phyloP scores from a whole-genome alignment of 371 early-diverging fungal species.

The Lichtheimia corymbifera region DNA sequence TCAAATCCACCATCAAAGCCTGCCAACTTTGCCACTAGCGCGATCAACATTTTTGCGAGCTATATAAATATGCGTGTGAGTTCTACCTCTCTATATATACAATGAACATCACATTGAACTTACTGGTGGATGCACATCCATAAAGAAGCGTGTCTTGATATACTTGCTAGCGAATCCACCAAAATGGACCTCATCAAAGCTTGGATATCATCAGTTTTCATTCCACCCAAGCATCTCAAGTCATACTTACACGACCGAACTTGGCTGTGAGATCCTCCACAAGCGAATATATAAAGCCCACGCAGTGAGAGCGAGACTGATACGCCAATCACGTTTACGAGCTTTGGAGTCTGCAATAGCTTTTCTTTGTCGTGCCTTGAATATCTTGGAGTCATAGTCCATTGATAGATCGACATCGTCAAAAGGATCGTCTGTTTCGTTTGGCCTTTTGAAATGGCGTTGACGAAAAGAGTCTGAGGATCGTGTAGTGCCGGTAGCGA shows the following conservation, averaged over 20 bases:
- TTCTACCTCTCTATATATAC: not conserved
- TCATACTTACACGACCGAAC: slow-evolving; percentile 47
- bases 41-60: slow-evolving; percentile 95
- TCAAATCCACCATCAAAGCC: slow-evolving; percentile 90
- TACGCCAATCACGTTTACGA: slow-evolving; percentile 37
- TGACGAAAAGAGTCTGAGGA: slow-evolving; percentile 22
- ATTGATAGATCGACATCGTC: slow-evolving; percentile 28
- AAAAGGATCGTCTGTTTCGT: slow-evolving; percentile 17
- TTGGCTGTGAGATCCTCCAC: slow-evolving; percentile 44
- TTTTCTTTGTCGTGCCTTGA: slow-evolving; percentile 25
- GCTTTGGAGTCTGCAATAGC: slow-evolving; percentile 13
- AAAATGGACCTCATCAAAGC: slow-evolving; percentile 85
- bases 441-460: slow-evolving; percentile 16
- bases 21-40: slow-evolving; percentile 73
- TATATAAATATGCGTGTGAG: slow-evolving; percentile 6
- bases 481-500: slow-evolving; percentile 8
- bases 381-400: slow-evolving; percentile 26
- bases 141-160: slow-evolving; percentile 92
- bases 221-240: too few relatives aligned
- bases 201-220: not conserved
- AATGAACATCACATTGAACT: slow-evolving; percentile 3
- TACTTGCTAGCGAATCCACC: slow-evolving; percentile 98
- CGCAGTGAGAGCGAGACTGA: slow-evolving; percentile 30
- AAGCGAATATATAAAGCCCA: slow-evolving; percentile 47
- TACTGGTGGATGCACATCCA: slow-evolving; percentile 86